Conservation (phyloP, 805 yeast species). For the Yueomyces sp. region DNA sequence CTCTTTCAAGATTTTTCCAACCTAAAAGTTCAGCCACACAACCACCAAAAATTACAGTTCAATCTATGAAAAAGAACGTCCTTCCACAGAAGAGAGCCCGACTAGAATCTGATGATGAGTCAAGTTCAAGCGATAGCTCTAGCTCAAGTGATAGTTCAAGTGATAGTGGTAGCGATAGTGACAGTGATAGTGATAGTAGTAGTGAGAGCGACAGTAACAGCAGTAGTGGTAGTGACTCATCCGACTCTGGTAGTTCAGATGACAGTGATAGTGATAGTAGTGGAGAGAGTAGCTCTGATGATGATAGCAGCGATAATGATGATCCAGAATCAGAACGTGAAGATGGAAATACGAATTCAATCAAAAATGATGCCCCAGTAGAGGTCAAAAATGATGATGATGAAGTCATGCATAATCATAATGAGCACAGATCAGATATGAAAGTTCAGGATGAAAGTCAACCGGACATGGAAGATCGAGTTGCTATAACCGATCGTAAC, state of each 20-base stretch:
- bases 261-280: constrained; percentile 29
- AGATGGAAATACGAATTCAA: neutral
- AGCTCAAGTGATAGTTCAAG: constrained; percentile 1
- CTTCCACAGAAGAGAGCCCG: neutral
- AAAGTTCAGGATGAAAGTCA: no score
- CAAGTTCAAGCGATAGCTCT: constrained; percentile 1
- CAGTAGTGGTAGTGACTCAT: constrained; percentile 1
- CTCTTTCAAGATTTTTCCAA: constrained; percentile 25
- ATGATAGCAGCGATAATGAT: constrained; percentile 13
- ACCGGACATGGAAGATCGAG: no score
- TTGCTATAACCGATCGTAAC: no score
- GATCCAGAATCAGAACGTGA: neutral
- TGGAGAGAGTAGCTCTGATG: constrained; percentile 28
- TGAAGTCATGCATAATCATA: neutral
- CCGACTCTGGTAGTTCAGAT: constrained; percentile 9
- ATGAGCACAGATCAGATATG: no score
- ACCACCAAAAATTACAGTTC: constrained; percentile 1
- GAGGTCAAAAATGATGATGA: constrained; percentile 1
- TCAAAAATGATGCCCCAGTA: neutral
- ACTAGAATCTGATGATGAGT: constrained; percentile 2
- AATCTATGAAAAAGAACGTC: neutral
- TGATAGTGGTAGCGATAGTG: constrained; percentile 14
- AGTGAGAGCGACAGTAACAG: constrained; percentile 18
- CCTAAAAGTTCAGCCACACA: constrained; percentile 14
- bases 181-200: constrained; percentile 16